These are phyloP conservation scores for Cystobasidium tubakii DNA, from an alignment of 768 basidiomycete species.

Conservation along the genomic window DNA sequence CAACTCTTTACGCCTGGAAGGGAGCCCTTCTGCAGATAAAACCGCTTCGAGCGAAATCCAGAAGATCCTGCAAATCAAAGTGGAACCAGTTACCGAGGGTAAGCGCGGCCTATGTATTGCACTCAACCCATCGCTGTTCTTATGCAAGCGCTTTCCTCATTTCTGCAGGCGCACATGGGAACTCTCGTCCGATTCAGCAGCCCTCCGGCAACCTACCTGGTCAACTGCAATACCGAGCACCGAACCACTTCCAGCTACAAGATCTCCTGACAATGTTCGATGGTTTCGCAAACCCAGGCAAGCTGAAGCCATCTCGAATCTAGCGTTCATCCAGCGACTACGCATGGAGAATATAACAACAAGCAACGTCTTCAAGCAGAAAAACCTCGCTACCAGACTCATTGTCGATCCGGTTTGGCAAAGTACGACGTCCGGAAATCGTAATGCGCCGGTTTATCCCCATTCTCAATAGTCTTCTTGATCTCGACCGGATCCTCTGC, in stretches of 20 bases:
- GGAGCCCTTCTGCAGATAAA: background rate
- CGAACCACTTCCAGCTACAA: background rate
- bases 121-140: background rate
- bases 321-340: background rate
- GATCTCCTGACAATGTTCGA: constrained; percentile 23
- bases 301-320: background rate
- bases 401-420: constrained; percentile 47
- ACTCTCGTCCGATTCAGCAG: background rate
- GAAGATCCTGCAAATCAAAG: constrained; percentile 7
- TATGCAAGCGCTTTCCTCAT: background rate
- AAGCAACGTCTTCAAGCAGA: background rate
- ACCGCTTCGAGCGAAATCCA: background rate
- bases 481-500: constrained; percentile 28
- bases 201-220: background rate
- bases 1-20: background rate
- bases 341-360: background rate
- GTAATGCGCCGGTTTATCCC: constrained; percentile 69
- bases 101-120: background rate
- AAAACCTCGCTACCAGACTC: background rate
- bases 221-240: background rate
- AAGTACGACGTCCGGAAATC: constrained; percentile 86
- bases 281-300: constrained; percentile 23
- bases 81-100: constrained; percentile 5
- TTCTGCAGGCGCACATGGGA: background rate
- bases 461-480: constrained; percentile 45